Evolutionary conservation across 768 basidiomycete species (phyloP), one percentile per base, ranked within the genome.

Genomic region (Boletus vinaceobasis): DNA sequence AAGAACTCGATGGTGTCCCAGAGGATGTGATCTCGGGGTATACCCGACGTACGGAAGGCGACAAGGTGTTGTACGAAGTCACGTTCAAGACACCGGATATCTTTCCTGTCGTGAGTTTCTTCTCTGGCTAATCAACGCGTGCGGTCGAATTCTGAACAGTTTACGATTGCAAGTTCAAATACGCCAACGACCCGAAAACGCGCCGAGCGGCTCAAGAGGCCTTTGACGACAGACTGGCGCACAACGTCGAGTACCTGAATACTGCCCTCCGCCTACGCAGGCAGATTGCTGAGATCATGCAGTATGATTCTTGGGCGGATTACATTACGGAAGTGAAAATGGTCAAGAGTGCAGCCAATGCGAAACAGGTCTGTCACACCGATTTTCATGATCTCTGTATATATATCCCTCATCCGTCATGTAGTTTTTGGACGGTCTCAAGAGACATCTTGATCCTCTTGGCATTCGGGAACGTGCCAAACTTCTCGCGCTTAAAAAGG

Each of bases 11-110:
- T 52, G 92, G 93, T 35, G 87, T 95, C 11, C 90, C 91, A 3
- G 74, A 77, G 23, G 89, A 91, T 63, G 89, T 93, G 21, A 65
- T 93, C 23, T 86, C 85, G 19, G 91, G 92, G 7, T 94, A 85
- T 66, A 76, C 76, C 27, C 88, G 86, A 64, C 82, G 81, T 42
- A 80, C 76, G 1, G 84, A 85, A 55, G 82, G 73, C 32, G 76
- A 68, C 58, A 77, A 78, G 46, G 85, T 81, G 50, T 69, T 86
- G 10, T 88, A 84, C 69, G 85, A 87, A 43, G 80, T 89, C 36
- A 88, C 90, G 0, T 90, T 80, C 77, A 91, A 89, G 73, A 88
- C 88, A 0, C 88, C 88, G 2, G 90, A 91, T 61, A 87, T 90
- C 60, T 82, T 86, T 72, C 90, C 90, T 0, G 42, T 93, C 46